Percentiles rank a stretch among this genome's conserved stretches.
Conservation (phyloP, 768 basidiomycete species). For the Suillus cothurnatus region DNA sequence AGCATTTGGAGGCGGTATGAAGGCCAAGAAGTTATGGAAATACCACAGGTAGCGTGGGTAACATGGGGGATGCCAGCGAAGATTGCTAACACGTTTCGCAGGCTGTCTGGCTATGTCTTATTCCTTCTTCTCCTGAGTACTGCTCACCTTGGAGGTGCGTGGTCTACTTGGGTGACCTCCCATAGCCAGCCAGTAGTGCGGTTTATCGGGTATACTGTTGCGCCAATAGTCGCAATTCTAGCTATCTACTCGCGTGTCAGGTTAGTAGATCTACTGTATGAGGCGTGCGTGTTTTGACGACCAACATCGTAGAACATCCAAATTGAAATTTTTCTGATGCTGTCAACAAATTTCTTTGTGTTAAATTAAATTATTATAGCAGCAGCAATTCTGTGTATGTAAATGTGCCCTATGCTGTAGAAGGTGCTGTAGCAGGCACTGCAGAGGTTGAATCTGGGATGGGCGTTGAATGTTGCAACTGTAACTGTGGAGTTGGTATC, state of each 20-base stretch:
- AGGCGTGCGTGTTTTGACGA: conserved; percentile 6
- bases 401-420: conserved; percentile 10
- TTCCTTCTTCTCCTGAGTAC: conserved; percentile 63
- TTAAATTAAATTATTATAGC: conserved; percentile 10
- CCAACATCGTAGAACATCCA: conserved; percentile 49
- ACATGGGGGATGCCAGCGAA: background rate
- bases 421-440: conserved; percentile 15
- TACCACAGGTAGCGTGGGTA: conserved; percentile 64
- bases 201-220: conserved; percentile 54
- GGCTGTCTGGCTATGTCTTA: conserved; percentile 74
- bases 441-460: background rate
- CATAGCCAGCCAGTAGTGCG: conserved; percentile 42
- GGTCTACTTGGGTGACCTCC: conserved; percentile 59
- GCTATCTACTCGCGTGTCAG: conserved; percentile 52
- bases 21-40: conserved; percentile 80
- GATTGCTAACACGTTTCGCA: conserved; percentile 24
- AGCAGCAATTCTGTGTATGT: conserved; percentile 5
- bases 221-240: conserved; percentile 48
- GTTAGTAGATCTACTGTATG: conserved; percentile 35
- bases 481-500: conserved; percentile 44
- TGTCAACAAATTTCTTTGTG: background rate
- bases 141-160: conserved; percentile 68
- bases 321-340: conserved; percentile 59
- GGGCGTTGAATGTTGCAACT: conserved; percentile 13
- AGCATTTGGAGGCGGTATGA: conserved; percentile 68